Percentiles rank a stretch among this genome's conserved stretches.
phyloP scores from a whole-genome alignment of 495 filamentous ascomycete genomes.

The Penicillium lagena region DNA sequence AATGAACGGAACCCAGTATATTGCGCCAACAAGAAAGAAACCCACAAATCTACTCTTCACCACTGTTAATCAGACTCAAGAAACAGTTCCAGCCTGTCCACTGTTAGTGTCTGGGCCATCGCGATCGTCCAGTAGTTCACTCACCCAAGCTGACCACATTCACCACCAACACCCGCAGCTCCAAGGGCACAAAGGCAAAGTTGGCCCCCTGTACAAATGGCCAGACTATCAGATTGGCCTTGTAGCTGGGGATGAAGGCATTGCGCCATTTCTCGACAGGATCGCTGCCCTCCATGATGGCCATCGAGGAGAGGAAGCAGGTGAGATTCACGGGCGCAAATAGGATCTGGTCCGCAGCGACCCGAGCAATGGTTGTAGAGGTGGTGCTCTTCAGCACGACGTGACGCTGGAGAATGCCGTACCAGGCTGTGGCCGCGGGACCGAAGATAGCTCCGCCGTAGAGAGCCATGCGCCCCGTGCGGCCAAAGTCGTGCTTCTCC shows the following conservation, averaged over 20 bases:
- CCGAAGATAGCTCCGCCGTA: slow-evolving; percentile 97
- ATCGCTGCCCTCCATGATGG: slow-evolving; percentile 72
- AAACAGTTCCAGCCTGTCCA: slow-evolving; percentile 91
- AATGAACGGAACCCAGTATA: neutral
- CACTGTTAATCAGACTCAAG: slow-evolving; percentile 75
- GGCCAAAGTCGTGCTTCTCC: slow-evolving; percentile 69
- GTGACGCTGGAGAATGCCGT: slow-evolving; percentile 64
- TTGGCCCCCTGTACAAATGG: slow-evolving; percentile 85
- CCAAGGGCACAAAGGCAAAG: slow-evolving; percentile 82
- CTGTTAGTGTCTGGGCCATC: slow-evolving; percentile 1
- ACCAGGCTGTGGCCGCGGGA: slow-evolving; percentile 87
- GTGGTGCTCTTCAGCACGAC: slow-evolving; percentile 59
- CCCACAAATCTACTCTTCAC: slow-evolving; percentile 19
- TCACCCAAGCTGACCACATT: slow-evolving; percentile 74
- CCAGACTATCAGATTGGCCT: slow-evolving; percentile 89
- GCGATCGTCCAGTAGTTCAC: slow-evolving; percentile 12
- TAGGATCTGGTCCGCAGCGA: slow-evolving; percentile 75
- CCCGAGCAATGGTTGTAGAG: slow-evolving; percentile 71
- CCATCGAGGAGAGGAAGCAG: slow-evolving; percentile 80
- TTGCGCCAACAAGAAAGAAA: neutral
- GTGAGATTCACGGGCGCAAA: slow-evolving; percentile 81
- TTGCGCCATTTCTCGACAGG: slow-evolving; percentile 64
- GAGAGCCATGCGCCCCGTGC: slow-evolving; percentile 83
- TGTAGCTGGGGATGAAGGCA: slow-evolving; percentile 62
- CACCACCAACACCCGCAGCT: slow-evolving; percentile 81